A percentile compares a stretch with the other conserved stretches of the same genome.
Conservation (phyloP, 306 rosid species). For the Pachyrhizus erosus region DNA sequence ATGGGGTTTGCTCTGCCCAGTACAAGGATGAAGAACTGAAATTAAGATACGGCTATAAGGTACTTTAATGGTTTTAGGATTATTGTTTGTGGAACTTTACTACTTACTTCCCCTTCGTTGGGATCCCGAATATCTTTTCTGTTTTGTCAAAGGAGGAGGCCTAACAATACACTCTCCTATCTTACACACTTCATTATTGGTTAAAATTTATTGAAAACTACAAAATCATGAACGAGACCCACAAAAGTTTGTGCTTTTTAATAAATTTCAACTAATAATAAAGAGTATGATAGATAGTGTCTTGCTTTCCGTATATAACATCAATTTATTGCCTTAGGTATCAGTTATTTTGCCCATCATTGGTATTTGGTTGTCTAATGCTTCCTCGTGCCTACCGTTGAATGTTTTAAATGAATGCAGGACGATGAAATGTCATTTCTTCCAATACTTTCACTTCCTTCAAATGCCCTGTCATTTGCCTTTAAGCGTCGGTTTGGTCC, state of each 20-base stretch:
- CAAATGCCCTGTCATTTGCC: constrained; percentile 83
- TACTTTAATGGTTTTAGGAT: constrained; percentile 27
- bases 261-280: neutral
- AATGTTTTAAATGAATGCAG: constrained; percentile 58
- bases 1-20: constrained; percentile 74
- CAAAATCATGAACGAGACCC: neutral
- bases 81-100: neutral
- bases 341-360: constrained; percentile 18
- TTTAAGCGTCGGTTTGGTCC: constrained; percentile 86
- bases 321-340: neutral
- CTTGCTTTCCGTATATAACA: neutral
- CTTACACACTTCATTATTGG: neutral
- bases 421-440: constrained; percentile 86
- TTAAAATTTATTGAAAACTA: neutral
- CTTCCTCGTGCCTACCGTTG: constrained; percentile 1
- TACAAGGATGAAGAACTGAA: constrained; percentile 75
- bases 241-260: neutral
- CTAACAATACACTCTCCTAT: neutral
- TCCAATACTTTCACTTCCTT: constrained; percentile 77
- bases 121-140: neutral
- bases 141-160: neutral
- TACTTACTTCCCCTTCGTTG: neutral
- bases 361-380: constrained; percentile 26
- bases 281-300: neutral
- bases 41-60: constrained; percentile 81